These are phyloP conservation scores for Trifolium pratense DNA, from an alignment of 306 rosid genomes.

Conservation along the genomic window DNA sequence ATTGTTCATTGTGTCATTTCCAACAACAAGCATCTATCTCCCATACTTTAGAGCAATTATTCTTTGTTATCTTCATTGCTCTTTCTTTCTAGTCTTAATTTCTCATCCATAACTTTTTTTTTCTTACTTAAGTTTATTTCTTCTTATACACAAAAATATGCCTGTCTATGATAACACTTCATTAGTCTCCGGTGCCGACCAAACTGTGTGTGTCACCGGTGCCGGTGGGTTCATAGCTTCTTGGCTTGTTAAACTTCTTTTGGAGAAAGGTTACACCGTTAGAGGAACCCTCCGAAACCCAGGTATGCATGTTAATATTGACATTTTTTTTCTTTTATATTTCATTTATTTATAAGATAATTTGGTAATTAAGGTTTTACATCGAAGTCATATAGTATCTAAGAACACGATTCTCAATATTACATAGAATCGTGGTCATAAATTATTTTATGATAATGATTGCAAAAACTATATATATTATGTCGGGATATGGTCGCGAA, in stretches of 20 bases:
- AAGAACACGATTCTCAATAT: too few relatives aligned
- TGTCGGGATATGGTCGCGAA: too few relatives aligned
- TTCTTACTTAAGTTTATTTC: neutral
- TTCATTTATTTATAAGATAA: too few relatives aligned
- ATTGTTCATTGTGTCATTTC: neutral
- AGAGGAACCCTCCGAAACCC: conserved; percentile 89
- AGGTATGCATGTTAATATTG: conserved; percentile 43
- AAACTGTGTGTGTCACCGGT: conserved; percentile 88
- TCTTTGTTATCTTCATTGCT: neutral
- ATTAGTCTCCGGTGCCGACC: conserved; percentile 43
- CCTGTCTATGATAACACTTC: conserved; percentile 27
- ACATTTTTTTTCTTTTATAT: neutral
- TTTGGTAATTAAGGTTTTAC: neutral
- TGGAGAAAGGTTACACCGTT: conserved; percentile 75
- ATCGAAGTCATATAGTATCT: neutral
- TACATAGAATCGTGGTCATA: too few relatives aligned
- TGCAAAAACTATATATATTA: too few relatives aligned
- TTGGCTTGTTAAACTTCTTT: conserved; percentile 80
- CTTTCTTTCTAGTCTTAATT: neutral
- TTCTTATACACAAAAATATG: neutral
- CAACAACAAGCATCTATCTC: neutral
- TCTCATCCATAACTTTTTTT: neutral
- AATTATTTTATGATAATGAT: too few relatives aligned
- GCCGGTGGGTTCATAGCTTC: conserved; percentile 98
- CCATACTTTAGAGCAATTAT: neutral